Evolutionary conservation across 768 basidiomycete species (phyloP), one percentile per base, ranked within the genome.

Genomic region (Suillus ampliporus): DNA sequence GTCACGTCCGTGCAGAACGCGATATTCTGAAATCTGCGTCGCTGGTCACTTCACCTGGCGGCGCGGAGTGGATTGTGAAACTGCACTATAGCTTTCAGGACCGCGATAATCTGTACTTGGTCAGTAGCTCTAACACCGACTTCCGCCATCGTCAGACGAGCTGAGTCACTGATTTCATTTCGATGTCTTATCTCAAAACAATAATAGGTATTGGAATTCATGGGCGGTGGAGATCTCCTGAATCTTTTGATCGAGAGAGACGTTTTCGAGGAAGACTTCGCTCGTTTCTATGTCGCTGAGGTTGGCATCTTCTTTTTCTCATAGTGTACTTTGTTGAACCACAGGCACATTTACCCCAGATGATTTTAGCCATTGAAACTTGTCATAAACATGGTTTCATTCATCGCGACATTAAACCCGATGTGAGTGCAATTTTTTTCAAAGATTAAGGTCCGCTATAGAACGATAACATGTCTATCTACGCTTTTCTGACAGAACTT

Each of bases 321-420:
- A 61, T 67, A 53, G 60, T 58, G 65, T 65, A 63, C 61, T 52
- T 61, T 61, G 64, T 61, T 65, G 60, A 76, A 48, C 43, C 64
- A 61, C 60, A 50, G 38, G 59, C 68, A 73, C 69, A 48, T 67
- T 76, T 71, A 69, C 60, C 60, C 72, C 72, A 94, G 93, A 97
- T 97, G 95, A 83, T 99, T 63, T 85, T 98, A 21, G 94, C 94
- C 35, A 89, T 99, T 65, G 91, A 96, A 74, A 90, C 90, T 64
- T 96, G 94, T 74, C 95, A 97, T 79, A 90, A 89, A 74, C 89
- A 92, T 69, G 96, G 96, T 11, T 99, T 96, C 79, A 97, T 99
- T 71, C 97, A 99, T 80, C 87, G 97, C 64, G 97, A 99, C 80
- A 96, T 98, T 78, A 96, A 97, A 77, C 92, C 95, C 69, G 93